Evolutionary conservation across 2,329 filamentous ascomycete species (phyloP), one percentile per base, ranked within the genome.

Genomic region (Neofusicoccum laricinum): DNA sequence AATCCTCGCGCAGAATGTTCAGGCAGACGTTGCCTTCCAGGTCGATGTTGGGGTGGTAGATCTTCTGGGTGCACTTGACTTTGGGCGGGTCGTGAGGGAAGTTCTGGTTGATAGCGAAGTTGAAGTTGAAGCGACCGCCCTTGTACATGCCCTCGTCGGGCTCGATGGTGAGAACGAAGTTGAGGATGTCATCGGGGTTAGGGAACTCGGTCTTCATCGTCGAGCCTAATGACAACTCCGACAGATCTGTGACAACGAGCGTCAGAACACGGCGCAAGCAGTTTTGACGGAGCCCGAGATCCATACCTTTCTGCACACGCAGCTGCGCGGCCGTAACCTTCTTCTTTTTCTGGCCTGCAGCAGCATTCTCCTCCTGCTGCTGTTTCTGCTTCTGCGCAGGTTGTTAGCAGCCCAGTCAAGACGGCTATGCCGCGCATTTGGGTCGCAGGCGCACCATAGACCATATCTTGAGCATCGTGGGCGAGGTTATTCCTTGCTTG

Each of bases 31-130:
- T 99, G 71, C 95, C 95, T 76, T 98, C 92, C 45, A 97, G 85
- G 74, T 99, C 95, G 76, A 99, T 99, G 79, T 99, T 99, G 5
- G 95, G 95, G 77, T 99, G 95, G 81, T 99, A 99, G 72, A 99
- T 98, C 84, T 97, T 98, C 80, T 99, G 92, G 70, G 89, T 90
- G 81, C 95, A 98, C 74, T 91, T 95, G 71, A 99, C 95, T 80
- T 98, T 98, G 19, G 95, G 95, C 67, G 95, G 93, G 77, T 98
- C 93, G 80, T 98, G 95, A 0, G 95, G 95, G 80, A 97, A 99
- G 81, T 91, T 95, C 75, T 94, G 91, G 78, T 92, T 93, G 81
- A 99, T 96, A 68, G 87, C 86, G 79, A 99, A 98, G 68, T 86
- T 90, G 78, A 99, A 99, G 66, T 88, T 88, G 80, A 98, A 99